Percentiles rank a stretch among this genome's conserved stretches.
These are phyloP conservation scores for Canavalia ensiformis DNA, from an alignment of 306 rosid genomes.

Conservation along the genomic window DNA sequence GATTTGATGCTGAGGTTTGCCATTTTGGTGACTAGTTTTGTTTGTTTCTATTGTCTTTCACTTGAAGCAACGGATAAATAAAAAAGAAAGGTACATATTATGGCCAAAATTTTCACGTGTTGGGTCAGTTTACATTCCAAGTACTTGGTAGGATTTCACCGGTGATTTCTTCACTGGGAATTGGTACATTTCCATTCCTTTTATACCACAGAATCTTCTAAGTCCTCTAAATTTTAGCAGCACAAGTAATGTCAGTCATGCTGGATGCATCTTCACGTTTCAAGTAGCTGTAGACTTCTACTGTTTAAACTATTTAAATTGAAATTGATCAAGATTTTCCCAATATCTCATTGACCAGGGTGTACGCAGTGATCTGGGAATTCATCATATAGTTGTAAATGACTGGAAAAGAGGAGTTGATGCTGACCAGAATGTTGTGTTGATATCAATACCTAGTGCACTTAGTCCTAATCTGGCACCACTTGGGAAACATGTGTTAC, in stretches of 20 bases:
- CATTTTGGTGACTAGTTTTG: constrained; percentile 29
- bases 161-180: constrained; percentile 13
- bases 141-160: background rate
- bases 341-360: constrained; percentile 55
- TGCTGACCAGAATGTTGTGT: constrained; percentile 93
- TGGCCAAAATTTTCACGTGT: background rate
- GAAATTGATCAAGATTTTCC: constrained; percentile 16
- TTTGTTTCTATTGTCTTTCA: constrained; percentile 33
- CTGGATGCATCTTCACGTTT: constrained; percentile 28
- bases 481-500: constrained; percentile 82
- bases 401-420: constrained; percentile 97
- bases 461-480: constrained; percentile 87
- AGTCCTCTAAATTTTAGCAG: constrained; percentile 1
- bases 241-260: background rate
- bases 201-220: background rate
- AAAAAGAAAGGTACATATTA: constrained; percentile 14
- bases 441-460: constrained; percentile 91
- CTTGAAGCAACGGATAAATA: constrained; percentile 25
- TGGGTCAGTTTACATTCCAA: background rate
- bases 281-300: background rate
- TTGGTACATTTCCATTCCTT: constrained; percentile 4
- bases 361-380: constrained; percentile 72
- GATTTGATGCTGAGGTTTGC: constrained; percentile 84
- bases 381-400: constrained; percentile 94
- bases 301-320: constrained; percentile 14